Conservation (phyloP, 2,329 filamentous ascomycete species). For the Sphaerulina vaccinii region DNA sequence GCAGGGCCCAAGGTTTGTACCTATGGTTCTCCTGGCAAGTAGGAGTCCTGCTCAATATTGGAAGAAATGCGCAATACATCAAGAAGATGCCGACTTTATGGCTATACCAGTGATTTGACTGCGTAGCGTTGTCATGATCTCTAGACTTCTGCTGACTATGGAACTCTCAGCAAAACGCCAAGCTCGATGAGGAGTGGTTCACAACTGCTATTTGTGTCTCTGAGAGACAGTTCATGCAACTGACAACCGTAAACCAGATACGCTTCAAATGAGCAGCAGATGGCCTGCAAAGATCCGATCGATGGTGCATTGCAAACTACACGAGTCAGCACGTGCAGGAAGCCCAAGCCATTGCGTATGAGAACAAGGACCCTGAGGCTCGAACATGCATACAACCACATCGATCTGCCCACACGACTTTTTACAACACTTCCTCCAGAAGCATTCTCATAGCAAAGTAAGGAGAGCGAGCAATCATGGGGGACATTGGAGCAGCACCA, state of each 20-base stretch:
- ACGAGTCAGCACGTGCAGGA: conserved; percentile 16
- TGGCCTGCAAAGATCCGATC: conserved; percentile 11
- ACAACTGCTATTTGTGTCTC: not conserved
- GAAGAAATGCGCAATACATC: no score
- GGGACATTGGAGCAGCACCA: conserved; percentile 4
- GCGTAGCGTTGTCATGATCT: not conserved
- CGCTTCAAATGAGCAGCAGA: not conserved
- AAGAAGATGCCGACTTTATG: no score
- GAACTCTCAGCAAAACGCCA: not conserved
- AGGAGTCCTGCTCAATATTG: not conserved
- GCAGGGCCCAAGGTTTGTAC: conserved; percentile 21
- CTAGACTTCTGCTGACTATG: not conserved
- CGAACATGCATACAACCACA: conserved; percentile 17
- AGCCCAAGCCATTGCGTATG: conserved; percentile 11
- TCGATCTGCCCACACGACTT: not conserved
- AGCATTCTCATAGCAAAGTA: not conserved
- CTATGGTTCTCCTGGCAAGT: conserved; percentile 23
- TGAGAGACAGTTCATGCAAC: not conserved
- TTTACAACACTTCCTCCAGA: not conserved
- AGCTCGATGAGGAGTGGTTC: no score
- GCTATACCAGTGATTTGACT: no score
- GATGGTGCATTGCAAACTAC: conserved; percentile 9
- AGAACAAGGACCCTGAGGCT: conserved; percentile 8
- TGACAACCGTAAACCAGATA: not conserved
- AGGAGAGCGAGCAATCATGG: conserved; percentile 4